A percentile compares a stretch with the other conserved stretches of the same genome.
Evolutionary conservation across 768 basidiomycete genomes (phyloP).

Genomic region (Brasilioporus rufonigricans): DNA sequence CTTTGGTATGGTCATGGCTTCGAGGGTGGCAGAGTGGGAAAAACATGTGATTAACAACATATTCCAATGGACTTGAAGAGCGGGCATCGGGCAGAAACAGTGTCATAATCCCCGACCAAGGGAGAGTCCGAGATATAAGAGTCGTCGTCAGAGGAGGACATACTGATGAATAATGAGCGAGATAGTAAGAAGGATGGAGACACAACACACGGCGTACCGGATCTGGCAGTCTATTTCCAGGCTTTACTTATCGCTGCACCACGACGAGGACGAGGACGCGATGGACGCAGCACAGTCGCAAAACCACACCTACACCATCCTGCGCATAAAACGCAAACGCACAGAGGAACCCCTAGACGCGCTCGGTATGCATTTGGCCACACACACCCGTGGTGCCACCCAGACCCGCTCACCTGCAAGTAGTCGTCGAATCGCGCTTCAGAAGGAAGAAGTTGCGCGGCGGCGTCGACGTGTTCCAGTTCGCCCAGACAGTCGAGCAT

Average conservation of each 20-base stretch:
- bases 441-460: constrained; percentile 61
- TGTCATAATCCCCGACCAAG: too few relatives aligned
- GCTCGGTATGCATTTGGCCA: constrained; percentile 49
- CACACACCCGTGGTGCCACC: constrained; percentile 1
- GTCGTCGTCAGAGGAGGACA: too few relatives aligned
- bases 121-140: too few relatives aligned
- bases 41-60: not conserved
- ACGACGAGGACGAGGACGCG: not conserved
- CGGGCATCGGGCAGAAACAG: not conserved
- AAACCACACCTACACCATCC: constrained; percentile 58
- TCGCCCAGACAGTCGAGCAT: constrained; percentile 75
- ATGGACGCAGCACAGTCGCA: constrained; percentile 21
- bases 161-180: too few relatives aligned
- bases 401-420: constrained; percentile 12
- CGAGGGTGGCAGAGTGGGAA: not conserved
- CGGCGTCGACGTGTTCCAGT: constrained; percentile 66
- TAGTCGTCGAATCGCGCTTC: constrained; percentile 62
- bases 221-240: not conserved
- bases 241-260: not conserved
- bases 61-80: not conserved
- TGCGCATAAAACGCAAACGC: constrained; percentile 81
- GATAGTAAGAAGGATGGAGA: too few relatives aligned
- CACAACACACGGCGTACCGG: not conserved
- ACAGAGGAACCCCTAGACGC: constrained; percentile 83
- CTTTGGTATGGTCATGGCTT: too few relatives aligned